Evolutionary conservation across 2,329 filamentous ascomycete species (phyloP).

Genomic region (Phoma sp.): DNA sequence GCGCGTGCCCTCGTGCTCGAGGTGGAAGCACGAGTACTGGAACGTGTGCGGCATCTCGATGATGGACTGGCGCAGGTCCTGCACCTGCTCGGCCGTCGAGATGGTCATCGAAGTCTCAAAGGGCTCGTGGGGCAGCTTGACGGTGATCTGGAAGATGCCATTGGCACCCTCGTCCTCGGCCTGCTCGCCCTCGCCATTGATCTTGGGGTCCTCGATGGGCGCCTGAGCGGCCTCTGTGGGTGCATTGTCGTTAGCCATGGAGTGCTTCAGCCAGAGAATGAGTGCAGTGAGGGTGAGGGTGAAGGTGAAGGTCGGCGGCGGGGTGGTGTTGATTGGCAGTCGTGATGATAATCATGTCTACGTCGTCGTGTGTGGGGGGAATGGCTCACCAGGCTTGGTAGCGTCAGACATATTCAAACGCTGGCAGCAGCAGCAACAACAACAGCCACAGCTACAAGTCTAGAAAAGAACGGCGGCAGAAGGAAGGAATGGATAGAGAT

Average conservation of each 20-base stretch:
- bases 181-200: constrained; percentile 29
- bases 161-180: constrained; percentile 36
- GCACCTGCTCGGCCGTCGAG: constrained; percentile 91
- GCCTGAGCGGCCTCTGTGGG: constrained; percentile 36
- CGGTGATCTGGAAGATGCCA: constrained; percentile 71
- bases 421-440: neutral
- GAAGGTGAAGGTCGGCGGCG: too few relatives aligned
- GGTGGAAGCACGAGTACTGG: constrained; percentile 98
- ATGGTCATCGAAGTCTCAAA: constrained; percentile 86
- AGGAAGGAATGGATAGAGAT: constrained; percentile 31
- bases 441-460: constrained; percentile 3
- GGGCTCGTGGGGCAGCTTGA: constrained; percentile 81
- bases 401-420: constrained; percentile 39
- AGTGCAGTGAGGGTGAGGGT: neutral
- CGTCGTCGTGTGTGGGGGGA: constrained; percentile 18
- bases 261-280: neutral
- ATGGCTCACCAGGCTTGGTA: constrained; percentile 45
- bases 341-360: neutral
- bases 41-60: constrained; percentile 92
- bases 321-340: too few relatives aligned
- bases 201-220: constrained; percentile 30
- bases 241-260: constrained; percentile 32
- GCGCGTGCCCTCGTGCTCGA: constrained; percentile 85
- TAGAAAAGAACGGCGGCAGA: constrained; percentile 27
- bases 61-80: constrained; percentile 95